Evolutionary conservation across 1,284 basidiomycete genomes (phyloP).

Genomic region (Ustilago xerochloae): DNA sequence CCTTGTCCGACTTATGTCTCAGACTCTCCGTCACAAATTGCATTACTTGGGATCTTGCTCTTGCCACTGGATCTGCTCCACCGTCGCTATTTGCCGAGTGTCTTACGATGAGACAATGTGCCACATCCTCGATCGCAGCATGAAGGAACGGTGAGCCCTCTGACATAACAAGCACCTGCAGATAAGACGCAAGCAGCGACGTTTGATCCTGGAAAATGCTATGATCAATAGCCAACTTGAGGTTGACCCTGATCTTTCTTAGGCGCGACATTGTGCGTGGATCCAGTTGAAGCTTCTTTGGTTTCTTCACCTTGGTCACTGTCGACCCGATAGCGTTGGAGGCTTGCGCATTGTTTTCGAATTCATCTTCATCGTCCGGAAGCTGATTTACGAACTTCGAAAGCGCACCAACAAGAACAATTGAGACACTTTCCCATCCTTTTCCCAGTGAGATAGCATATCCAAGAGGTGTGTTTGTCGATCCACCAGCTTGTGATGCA

Average conservation of each 20-base stretch:
- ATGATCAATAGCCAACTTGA: conserved; percentile 64
- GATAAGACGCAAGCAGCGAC: conserved; percentile 55
- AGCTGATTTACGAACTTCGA: conserved; percentile 65
- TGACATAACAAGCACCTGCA: conserved; percentile 64
- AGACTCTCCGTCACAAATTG: conserved; percentile 56
- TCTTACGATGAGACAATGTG: conserved; percentile 28
- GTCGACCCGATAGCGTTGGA: conserved; percentile 5
- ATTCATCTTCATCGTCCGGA: conserved; percentile 58
- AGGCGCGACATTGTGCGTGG: conserved; percentile 50
- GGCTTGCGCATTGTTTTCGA: conserved; percentile 2
- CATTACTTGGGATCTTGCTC: conserved; percentile 44
- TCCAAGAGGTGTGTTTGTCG: conserved; percentile 53
- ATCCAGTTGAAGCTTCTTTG: conserved; percentile 49
- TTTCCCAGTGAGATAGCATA: conserved; percentile 61
- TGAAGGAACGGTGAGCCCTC: conserved; percentile 51
- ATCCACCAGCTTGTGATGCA: conserved; percentile 34
- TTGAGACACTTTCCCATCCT: conserved; percentile 52
- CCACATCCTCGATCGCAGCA: conserved; percentile 45
- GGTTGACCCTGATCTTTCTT: conserved; percentile 60
- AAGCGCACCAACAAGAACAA: conserved; percentile 62
- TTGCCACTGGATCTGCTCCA: conserved; percentile 34
- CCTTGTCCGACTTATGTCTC: conserved; percentile 41
- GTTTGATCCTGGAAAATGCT: conserved; percentile 62
- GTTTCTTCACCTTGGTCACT: conserved; percentile 28
- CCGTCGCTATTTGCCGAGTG: conserved; percentile 18